Evolutionary conservation across 2,329 filamentous ascomycete genomes (phyloP).

Genomic region (Paracamarosporium sp.): DNA sequence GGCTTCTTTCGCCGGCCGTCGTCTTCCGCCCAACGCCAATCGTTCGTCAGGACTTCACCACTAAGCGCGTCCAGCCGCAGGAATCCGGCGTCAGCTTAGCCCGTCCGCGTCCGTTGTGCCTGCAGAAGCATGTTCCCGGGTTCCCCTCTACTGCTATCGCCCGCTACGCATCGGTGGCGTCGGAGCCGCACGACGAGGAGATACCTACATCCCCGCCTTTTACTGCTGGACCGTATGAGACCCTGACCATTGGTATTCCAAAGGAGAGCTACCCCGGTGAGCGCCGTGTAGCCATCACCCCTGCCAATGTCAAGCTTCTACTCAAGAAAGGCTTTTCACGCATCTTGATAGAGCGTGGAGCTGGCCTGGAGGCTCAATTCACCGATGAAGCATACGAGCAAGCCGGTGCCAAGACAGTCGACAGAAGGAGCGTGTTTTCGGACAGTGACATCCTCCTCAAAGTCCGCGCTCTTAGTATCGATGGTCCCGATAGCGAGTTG

Average conservation of each 20-base stretch:
- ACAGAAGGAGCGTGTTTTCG: conserved; percentile 72
- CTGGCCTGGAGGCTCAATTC: conserved; percentile 80
- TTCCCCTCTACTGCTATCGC: conserved; percentile 29
- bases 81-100: conserved; percentile 30
- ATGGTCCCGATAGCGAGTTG: conserved; percentile 68
- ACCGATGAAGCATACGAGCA: conserved; percentile 77
- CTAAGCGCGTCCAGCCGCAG: conserved; percentile 18
- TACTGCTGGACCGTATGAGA: conserved; percentile 65
- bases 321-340: conserved; percentile 84
- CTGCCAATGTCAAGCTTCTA: conserved; percentile 80
- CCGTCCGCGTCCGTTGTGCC: conserved; percentile 33
- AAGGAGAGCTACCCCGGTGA: conserved; percentile 80
- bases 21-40: conserved; percentile 25
- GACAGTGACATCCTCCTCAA: conserved; percentile 82
- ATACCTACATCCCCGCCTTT: conserved; percentile 43
- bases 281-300: conserved; percentile 83
- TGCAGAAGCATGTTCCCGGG: conserved; percentile 37
- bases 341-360: conserved; percentile 80
- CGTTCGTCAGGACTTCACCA: conserved; percentile 25
- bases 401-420: conserved; percentile 79
- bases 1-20: conserved; percentile 24
- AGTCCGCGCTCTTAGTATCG: conserved; percentile 74
- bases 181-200: conserved; percentile 44
- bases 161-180: conserved; percentile 40
- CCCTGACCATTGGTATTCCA: conserved; percentile 79